Base-by-base conservation (phyloP, 208 protist genomes). In the Angomonas ambiguus region DNA sequence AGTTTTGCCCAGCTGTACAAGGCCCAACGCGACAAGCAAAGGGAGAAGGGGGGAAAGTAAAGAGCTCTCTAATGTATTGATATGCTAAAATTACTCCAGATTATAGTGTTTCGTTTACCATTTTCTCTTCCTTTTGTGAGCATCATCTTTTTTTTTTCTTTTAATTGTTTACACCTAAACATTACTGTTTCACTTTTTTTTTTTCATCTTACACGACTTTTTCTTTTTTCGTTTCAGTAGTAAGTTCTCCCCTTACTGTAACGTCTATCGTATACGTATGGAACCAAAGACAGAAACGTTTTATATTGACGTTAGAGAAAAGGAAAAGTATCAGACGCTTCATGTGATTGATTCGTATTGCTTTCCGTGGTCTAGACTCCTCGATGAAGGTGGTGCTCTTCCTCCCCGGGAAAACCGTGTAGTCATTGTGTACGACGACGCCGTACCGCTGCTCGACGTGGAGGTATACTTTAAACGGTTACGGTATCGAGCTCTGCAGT, bases 1-100 rank as follows among this genome's bases (percentile, higher is more conserved):
- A 82, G 80, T 51, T 92, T 90, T 63, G 72, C 72, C 6, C 68
- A 78, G 8, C 38, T 70, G 10, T 92, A 90, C 69, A 80, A 84
- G 30, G 71, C 62, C 51, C 65, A 80, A 13, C 35, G 66, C 3
- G 64, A 69, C 2, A n/a, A 11, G 3, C 42, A 63, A 22, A 73
- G 68, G 68, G 77, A 69, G 20, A 64, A 68, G 3, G 22, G 57
- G 34, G 28, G 18, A 49, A 45, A 38, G 34, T 16, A 55, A 69
- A 62, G 38, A 2, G 30, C 35, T 38, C 8, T 41, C 5, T 25
- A 61, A 22, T 56, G n/a, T 5, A 6, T 56, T 56, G 11, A 25
- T 8, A 20, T 20, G 13, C 13, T 11, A 48, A 18, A 20, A 48
- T 11, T 48, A 48, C 11, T 48, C 11, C 38, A 20, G 38, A 48